Percentiles rank a stretch among this genome's conserved stretches.
Conservation (phyloP, 169 alveolate genomes). For the Ichthyophthirius multifiliis region DNA sequence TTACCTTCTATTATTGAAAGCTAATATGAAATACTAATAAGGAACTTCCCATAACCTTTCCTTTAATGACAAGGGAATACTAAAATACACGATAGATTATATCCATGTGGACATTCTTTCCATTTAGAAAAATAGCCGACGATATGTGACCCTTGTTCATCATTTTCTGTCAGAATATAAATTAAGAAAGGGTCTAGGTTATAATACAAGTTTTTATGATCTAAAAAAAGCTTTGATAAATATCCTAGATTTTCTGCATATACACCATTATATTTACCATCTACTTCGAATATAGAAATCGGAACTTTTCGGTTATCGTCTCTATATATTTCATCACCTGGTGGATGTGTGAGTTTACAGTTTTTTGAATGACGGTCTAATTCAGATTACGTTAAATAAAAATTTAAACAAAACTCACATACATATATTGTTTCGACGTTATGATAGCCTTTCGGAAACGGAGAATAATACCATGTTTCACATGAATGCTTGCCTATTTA, state of each 20-base stretch:
- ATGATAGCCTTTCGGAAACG: slow-evolving; percentile 96
- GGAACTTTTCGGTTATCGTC: neutral
- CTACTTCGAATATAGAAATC: slow-evolving; percentile 90
- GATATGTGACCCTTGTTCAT: slow-evolving; percentile 87
- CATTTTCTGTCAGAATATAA: slow-evolving; percentile 94
- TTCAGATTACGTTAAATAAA: slow-evolving; percentile 79
- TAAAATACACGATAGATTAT: slow-evolving; percentile 82
- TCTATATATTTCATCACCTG: slow-evolving; percentile 97
- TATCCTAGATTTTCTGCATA: slow-evolving; percentile 97
- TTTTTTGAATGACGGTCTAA: slow-evolving; percentile 83
- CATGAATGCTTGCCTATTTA: slow-evolving; percentile 91
- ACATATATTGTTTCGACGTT: slow-evolving; percentile 90
- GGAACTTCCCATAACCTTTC: slow-evolving; percentile 90
- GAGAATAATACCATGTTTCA: slow-evolving; percentile 98
- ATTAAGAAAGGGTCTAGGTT: slow-evolving; percentile 90
- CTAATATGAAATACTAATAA: slow-evolving; percentile 87
- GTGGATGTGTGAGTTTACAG: slow-evolving; percentile 94
- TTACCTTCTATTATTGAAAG: slow-evolving; percentile 92
- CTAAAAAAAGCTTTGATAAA: slow-evolving; percentile 95
- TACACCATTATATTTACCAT: slow-evolving; percentile 90
- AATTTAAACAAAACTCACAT: slow-evolving; percentile 95
- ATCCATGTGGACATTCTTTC: slow-evolving; percentile 17
- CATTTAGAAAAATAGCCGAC: slow-evolving; percentile 87
- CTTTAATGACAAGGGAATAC: slow-evolving; percentile 85
- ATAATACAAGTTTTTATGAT: slow-evolving; percentile 93